Evolutionary conservation across 2,329 filamentous ascomycete genomes (phyloP).

Genomic region (Diaporthe capsici): DNA sequence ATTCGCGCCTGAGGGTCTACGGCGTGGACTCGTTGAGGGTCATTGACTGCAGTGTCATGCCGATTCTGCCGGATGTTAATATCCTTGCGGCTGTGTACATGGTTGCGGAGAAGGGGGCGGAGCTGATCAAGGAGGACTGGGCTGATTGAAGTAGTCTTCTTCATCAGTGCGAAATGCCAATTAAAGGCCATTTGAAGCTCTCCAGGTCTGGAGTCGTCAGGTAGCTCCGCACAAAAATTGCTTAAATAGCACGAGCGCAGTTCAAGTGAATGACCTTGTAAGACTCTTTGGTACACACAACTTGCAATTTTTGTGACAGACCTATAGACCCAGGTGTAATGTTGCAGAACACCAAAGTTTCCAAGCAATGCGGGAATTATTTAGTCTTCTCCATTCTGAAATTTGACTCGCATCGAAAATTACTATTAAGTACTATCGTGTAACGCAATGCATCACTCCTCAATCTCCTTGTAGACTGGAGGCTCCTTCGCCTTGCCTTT

Average conservation of each 20-base stretch:
- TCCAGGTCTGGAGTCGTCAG: not conserved
- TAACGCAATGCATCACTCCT: not conserved
- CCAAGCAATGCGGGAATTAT: too few species aligned
- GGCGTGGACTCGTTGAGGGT: slow-evolving; percentile 56
- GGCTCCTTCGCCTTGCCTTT: slow-evolving; percentile 10
- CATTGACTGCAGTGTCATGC: slow-evolving; percentile 58
- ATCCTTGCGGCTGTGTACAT: slow-evolving; percentile 43
- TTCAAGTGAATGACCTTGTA: not conserved
- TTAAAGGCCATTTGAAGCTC: too few species aligned
- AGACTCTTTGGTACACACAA: not conserved
- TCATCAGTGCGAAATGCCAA: too few species aligned
- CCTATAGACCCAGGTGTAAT: too few species aligned
- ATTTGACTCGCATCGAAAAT: not conserved
- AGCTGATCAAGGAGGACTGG: slow-evolving; percentile 27
- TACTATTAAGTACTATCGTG: not conserved
- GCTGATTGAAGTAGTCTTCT: not conserved
- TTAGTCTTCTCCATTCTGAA: too few species aligned
- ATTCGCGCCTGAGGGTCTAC: slow-evolving; percentile 55
- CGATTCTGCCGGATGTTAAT: slow-evolving; percentile 54
- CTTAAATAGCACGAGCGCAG: not conserved
- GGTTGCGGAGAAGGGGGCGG: slow-evolving; percentile 52
- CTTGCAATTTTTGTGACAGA: too few species aligned
- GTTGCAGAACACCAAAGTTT: too few species aligned
- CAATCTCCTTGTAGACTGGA: slow-evolving; percentile 3
- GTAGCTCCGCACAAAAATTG: too few species aligned